Percentiles rank a stretch among this genome's conserved stretches.
Evolutionary conservation across 805 yeast genomes (phyloP).

Genomic region (Ogataea zsoltii): DNA sequence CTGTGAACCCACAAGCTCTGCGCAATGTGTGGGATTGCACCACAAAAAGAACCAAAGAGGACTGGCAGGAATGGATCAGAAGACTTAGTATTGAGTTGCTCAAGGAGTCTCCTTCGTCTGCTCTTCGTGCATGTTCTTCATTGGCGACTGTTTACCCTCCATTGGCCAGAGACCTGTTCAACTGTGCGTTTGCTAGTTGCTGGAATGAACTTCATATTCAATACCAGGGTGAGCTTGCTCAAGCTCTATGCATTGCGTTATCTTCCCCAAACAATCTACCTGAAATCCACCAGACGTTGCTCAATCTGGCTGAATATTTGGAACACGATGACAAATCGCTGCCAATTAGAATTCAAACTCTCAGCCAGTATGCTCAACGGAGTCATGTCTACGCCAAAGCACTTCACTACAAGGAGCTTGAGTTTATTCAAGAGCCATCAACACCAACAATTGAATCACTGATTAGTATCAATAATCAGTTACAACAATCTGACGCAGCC

Average conservation of each 20-base stretch:
- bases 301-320: conserved; percentile 93
- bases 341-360: conserved; percentile 85
- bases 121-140: conserved; percentile 88
- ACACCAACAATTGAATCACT: conserved; percentile 89
- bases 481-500: conserved; percentile 97
- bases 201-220: conserved; percentile 92
- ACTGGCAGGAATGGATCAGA: conserved; percentile 98
- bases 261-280: conserved; percentile 93
- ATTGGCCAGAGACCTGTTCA: conserved; percentile 85
- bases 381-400: conserved; percentile 99
- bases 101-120: conserved; percentile 92
- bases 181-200: conserved; percentile 92
- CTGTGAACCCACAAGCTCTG: conserved; percentile 62
- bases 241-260: conserved; percentile 80
- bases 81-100: conserved; percentile 80
- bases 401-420: conserved; percentile 91
- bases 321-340: conserved; percentile 95
- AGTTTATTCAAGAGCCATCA: conserved; percentile 90
- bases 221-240: conserved; percentile 85
- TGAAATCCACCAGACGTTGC: conserved; percentile 85
- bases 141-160: conserved; percentile 87
- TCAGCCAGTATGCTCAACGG: conserved; percentile 90
- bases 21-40: conserved; percentile 91
- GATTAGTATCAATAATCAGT: conserved; percentile 88
- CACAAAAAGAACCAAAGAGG: conserved; percentile 86